Conservation (phyloP, 148 eudicot species). For the Heliosperma pusillum region DNA sequence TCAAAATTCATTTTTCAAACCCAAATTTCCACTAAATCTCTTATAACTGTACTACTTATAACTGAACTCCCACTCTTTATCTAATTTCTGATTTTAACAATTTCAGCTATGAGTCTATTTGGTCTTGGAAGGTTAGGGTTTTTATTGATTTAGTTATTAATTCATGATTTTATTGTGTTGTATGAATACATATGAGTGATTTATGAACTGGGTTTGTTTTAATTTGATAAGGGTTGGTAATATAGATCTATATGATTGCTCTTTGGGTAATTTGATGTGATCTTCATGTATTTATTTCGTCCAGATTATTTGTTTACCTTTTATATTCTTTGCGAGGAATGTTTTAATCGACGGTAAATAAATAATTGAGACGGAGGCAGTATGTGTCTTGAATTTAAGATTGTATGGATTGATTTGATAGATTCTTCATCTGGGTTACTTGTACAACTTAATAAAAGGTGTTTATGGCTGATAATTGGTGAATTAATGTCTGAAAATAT, state of each 20-base stretch:
- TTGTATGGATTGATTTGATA: slow-evolving; percentile 6
- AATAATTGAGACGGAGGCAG: too few relatives aligned
- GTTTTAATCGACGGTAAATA: too few relatives aligned
- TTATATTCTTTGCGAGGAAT: too few relatives aligned
- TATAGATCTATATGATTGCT: slow-evolving; percentile 10
- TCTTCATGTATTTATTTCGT: neutral
- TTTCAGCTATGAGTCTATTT: slow-evolving; percentile 73
- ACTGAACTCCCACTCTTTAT: slow-evolving; percentile 15
- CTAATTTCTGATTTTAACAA: neutral
- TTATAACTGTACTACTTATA: slow-evolving; percentile 8
- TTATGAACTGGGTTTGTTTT: slow-evolving; percentile 20
- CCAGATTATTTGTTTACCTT: too few relatives aligned
- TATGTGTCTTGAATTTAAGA: neutral
- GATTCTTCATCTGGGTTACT: slow-evolving; percentile 13
- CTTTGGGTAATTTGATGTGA: slow-evolving; percentile 8
- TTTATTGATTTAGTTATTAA: neutral
- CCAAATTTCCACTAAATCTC: neutral
- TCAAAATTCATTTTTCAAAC: neutral
- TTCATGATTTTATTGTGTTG: neutral
- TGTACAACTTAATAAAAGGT: too few relatives aligned
- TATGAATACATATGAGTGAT: slow-evolving; percentile 16
- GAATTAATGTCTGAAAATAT: too few relatives aligned
- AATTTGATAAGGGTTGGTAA: slow-evolving; percentile 16
- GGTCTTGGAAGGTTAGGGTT: slow-evolving; percentile 69
- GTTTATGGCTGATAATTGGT: neutral